Evolutionary conservation across 345 rosid species (phyloP).

Genomic region (Laguncularia racemosa): DNA sequence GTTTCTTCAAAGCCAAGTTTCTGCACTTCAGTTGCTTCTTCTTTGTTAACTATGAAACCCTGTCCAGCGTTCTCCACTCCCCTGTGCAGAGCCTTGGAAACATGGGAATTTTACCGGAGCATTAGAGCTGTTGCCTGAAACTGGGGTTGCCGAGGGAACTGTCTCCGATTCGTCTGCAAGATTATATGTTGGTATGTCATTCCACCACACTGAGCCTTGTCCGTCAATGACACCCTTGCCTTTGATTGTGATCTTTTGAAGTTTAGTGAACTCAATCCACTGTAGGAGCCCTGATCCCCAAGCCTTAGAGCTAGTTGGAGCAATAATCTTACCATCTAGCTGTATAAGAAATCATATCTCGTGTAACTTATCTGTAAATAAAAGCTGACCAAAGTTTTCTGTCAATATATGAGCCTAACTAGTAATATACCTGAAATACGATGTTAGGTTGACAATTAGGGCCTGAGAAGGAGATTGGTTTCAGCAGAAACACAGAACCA

Average conservation of each 20-base stretch:
- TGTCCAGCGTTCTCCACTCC: too few relatives aligned
- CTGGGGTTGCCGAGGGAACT: conserved; percentile 1
- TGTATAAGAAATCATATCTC: conserved; percentile 14
- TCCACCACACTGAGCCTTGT: conserved; percentile 83
- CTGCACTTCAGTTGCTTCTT: too few relatives aligned
- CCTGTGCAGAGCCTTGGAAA: too few relatives aligned
- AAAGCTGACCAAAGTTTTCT: too few relatives aligned
- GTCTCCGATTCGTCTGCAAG: conserved; percentile 20
- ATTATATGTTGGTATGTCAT: conserved; percentile 25
- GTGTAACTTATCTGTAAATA: not conserved
- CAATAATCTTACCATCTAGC: conserved; percentile 81
- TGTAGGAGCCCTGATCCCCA: conserved; percentile 66
- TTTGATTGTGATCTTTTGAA: conserved; percentile 43
- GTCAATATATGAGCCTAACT: too few relatives aligned
- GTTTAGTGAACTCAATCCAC: conserved; percentile 72
- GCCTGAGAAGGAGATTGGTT: conserved; percentile 71
- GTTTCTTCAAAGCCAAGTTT: too few relatives aligned
- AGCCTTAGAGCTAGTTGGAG: conserved; percentile 51
- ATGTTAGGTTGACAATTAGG: conserved; percentile 46
- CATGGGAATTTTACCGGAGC: conserved; percentile 15
- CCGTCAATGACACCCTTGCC: conserved; percentile 87
- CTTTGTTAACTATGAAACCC: too few relatives aligned
- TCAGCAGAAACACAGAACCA: conserved; percentile 58
- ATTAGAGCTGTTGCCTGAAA: conserved; percentile 14
- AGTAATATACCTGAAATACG: conserved; percentile 51